phyloP scores from a whole-genome alignment of 805 yeast species.

The Lachancea lanzarotensis region DNA sequence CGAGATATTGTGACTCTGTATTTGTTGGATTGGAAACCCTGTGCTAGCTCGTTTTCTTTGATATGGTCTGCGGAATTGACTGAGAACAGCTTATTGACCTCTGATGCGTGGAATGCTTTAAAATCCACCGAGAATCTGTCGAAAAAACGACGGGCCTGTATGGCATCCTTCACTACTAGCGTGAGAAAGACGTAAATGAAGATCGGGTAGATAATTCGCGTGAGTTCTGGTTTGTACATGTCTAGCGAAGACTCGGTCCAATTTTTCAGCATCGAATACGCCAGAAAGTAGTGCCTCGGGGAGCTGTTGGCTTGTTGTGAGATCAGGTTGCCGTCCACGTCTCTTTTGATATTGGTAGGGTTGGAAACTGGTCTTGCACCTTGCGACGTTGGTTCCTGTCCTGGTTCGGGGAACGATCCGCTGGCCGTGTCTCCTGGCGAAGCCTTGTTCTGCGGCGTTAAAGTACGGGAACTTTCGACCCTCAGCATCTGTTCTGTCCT shows the following conservation, averaged over 20 bases:
- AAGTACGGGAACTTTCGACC: slow-evolving; percentile 67
- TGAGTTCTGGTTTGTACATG: slow-evolving; percentile 81
- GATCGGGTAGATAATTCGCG: slow-evolving; percentile 81
- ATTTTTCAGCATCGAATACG: slow-evolving; percentile 69
- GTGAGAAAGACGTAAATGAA: slow-evolving; percentile 85
- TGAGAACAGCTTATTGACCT: slow-evolving; percentile 63
- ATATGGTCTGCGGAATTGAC: slow-evolving; percentile 76
- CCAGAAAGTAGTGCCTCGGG: slow-evolving; percentile 70
- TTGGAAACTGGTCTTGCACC: slow-evolving; percentile 33
- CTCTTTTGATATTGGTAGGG: slow-evolving; percentile 29
- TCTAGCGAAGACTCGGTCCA: slow-evolving; percentile 93
- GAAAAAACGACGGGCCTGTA: slow-evolving; percentile 67
- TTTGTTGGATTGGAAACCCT: slow-evolving; percentile 62
- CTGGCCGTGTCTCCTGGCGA: slow-evolving; percentile 44
- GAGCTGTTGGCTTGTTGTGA: slow-evolving; percentile 22
- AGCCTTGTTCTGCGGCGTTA: slow-evolving; percentile 43
- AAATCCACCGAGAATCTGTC: slow-evolving; percentile 71
- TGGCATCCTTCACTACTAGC: slow-evolving; percentile 56
- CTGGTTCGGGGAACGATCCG: slow-evolving; percentile 29
- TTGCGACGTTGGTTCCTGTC: slow-evolving; percentile 12
- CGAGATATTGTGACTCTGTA: slow-evolving; percentile 72
- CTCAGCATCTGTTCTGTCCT: slow-evolving; percentile 91
- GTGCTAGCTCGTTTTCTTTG: slow-evolving; percentile 74
- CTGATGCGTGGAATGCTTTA: slow-evolving; percentile 67
- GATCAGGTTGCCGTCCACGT: slow-evolving; percentile 24